Conservation (phyloP, 2,329 filamentous ascomycete species). For the Botrytis squamosa region DNA sequence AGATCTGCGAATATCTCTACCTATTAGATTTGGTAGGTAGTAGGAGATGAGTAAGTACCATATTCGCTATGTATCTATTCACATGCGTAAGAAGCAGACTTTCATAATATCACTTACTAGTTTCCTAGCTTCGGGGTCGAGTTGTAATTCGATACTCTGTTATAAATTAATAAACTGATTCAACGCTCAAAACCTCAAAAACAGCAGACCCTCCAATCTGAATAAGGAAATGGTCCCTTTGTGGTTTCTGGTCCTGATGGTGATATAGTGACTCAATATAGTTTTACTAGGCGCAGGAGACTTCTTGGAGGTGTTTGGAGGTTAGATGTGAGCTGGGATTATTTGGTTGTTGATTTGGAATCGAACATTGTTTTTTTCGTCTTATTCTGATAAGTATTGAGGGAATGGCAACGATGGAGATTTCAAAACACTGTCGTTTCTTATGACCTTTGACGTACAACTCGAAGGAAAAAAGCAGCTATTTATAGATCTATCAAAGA, state of each 20-base stretch:
- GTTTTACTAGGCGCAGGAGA: too few species aligned
- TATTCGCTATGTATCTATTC: background rate
- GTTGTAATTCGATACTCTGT: background rate
- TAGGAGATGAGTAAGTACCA: accelerated
- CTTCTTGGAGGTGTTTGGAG: accelerated
- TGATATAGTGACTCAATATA: background rate
- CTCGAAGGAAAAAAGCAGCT: too few species aligned
- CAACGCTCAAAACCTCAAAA: background rate
- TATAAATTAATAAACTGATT: background rate
- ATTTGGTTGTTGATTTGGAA: background rate
- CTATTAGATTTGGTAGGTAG: background rate
- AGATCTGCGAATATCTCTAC: accelerated
- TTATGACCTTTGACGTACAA: accelerated
- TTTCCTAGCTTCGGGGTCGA: accelerated
- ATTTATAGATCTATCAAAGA: background rate
- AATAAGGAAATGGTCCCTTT: accelerated
- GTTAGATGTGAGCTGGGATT: accelerated
- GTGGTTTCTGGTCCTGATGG: background rate
- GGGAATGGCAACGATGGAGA: background rate
- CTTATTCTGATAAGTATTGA: accelerated
- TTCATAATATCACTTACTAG: too few species aligned
- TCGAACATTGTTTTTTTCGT: accelerated
- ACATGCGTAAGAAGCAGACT: background rate
- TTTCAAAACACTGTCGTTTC: background rate
- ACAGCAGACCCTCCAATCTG: accelerated